Evolutionary conservation across 225 moss, liverwort and hornwort species (phyloP).

Genomic region (Anthoceros angustus): DNA sequence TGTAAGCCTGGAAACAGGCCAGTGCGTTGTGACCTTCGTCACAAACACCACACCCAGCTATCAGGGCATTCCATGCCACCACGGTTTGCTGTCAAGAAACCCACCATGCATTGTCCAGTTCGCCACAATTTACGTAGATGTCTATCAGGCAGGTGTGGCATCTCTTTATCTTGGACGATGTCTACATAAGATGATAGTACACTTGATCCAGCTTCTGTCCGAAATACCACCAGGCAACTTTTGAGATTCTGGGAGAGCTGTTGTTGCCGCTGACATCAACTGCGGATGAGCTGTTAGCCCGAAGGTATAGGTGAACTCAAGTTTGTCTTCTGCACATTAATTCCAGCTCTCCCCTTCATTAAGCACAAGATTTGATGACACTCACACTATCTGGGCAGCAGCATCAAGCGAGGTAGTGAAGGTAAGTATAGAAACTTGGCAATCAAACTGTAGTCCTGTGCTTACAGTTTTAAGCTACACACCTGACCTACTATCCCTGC

Average conservation of each 20-base stretch:
- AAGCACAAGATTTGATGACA: background rate
- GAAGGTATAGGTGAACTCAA: conserved; percentile 18
- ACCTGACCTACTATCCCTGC: conserved; percentile 30
- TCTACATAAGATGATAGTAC: conserved; percentile 26
- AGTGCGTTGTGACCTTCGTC: too few relatives aligned
- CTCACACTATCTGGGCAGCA: conserved; percentile 25
- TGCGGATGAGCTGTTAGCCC: conserved; percentile 17
- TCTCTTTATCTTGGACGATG: conserved; percentile 21
- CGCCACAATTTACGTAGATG: too few relatives aligned
- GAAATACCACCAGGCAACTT: too few relatives aligned
- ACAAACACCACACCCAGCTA: too few relatives aligned
- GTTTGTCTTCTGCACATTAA: background rate
- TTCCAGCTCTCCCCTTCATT: background rate
- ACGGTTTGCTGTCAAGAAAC: too few relatives aligned
- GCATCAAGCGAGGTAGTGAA: conserved; percentile 10
- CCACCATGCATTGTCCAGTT: too few relatives aligned
- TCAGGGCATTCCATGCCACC: too few relatives aligned
- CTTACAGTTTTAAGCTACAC: conserved; percentile 28
- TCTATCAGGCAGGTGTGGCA: too few relatives aligned
- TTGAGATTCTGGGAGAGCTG: conserved; percentile 28
- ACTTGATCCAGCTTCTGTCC: too few relatives aligned
- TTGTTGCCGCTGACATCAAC: conserved; percentile 33
- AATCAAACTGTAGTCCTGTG: conserved; percentile 21
- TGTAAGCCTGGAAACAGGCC: too few relatives aligned
- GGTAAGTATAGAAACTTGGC: conserved; percentile 24